Conservation (phyloP, 2,329 filamentous ascomycete genomes). For the Blastomyces parvus region DNA sequence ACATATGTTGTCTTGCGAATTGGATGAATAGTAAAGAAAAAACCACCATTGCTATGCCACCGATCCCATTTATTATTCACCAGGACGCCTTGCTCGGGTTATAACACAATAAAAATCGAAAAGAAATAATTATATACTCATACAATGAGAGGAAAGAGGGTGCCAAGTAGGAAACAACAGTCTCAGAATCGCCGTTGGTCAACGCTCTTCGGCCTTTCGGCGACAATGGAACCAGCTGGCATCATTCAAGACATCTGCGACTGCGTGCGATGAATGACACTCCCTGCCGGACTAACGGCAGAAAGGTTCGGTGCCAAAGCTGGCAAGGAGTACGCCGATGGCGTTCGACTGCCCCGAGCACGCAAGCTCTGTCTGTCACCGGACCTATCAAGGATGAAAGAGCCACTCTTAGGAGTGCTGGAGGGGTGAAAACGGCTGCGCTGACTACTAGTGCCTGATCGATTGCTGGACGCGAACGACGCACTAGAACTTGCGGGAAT, state of each 20-base stretch:
- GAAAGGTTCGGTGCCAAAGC: slow-evolving; percentile 27
- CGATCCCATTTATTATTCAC: not conserved
- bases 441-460: not conserved
- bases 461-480: not conserved
- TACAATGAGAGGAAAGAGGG: not conserved
- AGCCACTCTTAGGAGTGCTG: not conserved
- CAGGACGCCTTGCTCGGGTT: not conserved
- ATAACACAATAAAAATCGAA: not conserved
- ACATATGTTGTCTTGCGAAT: not conserved
- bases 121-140: not conserved
- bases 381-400: slow-evolving; percentile 14
- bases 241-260: slow-evolving; percentile 14
- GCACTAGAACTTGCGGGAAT: not conserved
- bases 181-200: no score
- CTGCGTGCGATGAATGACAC: slow-evolving; percentile 30
- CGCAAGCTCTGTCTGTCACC: slow-evolving; percentile 9
- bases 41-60: not conserved
- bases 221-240: not conserved
- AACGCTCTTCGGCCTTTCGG: not conserved
- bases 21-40: not conserved
- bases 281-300: slow-evolving; percentile 27
- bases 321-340: slow-evolving; percentile 29
- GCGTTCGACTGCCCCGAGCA: slow-evolving; percentile 20
- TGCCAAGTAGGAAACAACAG: not conserved
- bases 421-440: slow-evolving; percentile 6